phyloP scores from a whole-genome alignment of 2,329 filamentous ascomycete genomes.

The Tolypocladium ophioglossoides region DNA sequence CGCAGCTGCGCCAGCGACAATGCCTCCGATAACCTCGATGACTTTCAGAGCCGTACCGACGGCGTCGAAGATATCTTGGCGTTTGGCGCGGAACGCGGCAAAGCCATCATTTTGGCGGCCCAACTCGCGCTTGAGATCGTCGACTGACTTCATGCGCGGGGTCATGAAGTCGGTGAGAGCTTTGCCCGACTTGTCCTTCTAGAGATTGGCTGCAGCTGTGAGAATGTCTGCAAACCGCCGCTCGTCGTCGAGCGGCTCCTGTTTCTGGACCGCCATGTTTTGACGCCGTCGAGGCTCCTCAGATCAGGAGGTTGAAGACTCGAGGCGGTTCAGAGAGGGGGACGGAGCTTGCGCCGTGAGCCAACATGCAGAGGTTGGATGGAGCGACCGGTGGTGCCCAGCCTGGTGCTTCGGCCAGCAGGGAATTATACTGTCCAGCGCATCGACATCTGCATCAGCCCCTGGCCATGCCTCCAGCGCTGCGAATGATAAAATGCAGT shows the following conservation, averaged over 20 bases:
- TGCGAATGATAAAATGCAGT: too few species aligned
- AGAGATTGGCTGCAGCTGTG: conserved; percentile 21
- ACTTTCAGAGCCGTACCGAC: conserved; percentile 22
- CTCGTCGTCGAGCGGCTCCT: conserved; percentile 1
- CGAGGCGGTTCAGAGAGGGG: background rate
- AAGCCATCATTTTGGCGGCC: conserved; percentile 25
- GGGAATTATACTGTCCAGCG: background rate
- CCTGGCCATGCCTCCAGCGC: background rate
- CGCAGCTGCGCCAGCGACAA: conserved; percentile 23
- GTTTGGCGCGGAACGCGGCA: conserved; percentile 23
- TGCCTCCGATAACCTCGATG: conserved; percentile 27
- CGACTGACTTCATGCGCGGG: conserved; percentile 21
- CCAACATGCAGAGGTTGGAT: background rate
- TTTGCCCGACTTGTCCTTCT: conserved; percentile 17
- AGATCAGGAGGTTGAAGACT: background rate
- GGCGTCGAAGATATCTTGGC: conserved; percentile 21
- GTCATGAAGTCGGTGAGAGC: conserved; percentile 19
- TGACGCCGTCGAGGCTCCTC: background rate
- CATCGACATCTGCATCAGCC: background rate
- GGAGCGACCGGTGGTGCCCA: background rate
- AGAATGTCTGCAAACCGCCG: conserved; percentile 18
- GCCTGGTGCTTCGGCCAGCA: background rate
- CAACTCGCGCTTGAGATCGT: conserved; percentile 20
- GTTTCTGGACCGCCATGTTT: background rate
- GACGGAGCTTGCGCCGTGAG: background rate